phyloP scores from a whole-genome alignment of 257 asterid genomes.

The Apocynum venetum region DNA sequence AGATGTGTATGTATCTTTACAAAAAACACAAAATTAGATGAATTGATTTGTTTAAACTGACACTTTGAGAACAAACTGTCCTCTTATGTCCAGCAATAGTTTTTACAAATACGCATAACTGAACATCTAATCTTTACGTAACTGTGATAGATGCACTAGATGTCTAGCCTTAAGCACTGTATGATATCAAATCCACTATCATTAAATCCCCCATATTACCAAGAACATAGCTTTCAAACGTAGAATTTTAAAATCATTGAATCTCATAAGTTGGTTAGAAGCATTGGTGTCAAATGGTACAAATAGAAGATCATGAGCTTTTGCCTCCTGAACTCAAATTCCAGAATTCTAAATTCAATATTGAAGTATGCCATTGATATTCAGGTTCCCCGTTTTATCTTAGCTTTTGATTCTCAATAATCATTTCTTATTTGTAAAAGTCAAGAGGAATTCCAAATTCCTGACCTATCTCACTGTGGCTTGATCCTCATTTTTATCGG shows the following conservation, averaged over 20 bases:
- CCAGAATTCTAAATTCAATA: neutral
- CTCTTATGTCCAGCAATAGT: neutral
- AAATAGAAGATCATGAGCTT: neutral
- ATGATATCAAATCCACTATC: neutral
- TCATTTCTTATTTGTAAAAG: neutral
- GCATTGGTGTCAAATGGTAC: neutral
- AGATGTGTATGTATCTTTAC: neutral
- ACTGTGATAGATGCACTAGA: neutral
- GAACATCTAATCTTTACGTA: neutral
- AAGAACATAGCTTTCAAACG: neutral
- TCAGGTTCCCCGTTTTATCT: neutral
- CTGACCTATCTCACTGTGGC: neutral
- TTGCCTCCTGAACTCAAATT: neutral
- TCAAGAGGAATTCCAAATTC: neutral
- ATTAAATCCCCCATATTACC: neutral
- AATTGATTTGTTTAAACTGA: neutral
- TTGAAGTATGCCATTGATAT: neutral
- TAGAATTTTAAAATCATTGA: neutral
- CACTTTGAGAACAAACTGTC: neutral
- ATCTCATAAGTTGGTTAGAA: neutral
- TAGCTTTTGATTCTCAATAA: neutral
- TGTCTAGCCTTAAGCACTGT: neutral
- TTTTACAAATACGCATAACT: neutral
- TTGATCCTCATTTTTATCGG: neutral
- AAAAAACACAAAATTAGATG: neutral